Evolutionary conservation across 345 rosid genomes (phyloP), one percentile per base, ranked within the genome.

Genomic region (Luvunga scandens): DNA sequence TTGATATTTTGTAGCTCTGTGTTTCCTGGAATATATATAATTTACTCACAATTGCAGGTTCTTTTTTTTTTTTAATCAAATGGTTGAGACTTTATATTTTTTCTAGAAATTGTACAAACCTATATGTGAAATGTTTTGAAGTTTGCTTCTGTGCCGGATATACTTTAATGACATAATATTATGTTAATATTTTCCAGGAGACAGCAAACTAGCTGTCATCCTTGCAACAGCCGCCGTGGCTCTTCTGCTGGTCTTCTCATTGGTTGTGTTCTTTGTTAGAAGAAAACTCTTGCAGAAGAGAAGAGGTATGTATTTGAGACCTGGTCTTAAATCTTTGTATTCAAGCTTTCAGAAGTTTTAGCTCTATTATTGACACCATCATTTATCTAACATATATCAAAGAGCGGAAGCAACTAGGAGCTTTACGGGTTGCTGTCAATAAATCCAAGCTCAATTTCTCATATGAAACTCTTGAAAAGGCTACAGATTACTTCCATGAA

Each of bases 401-500:
- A 93, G 98, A 87, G 86, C 84, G 89, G 85, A 88, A 79, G 86
- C 94, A 84, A 64, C 81, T 95, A 65, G 94, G 97, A 72, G 86
- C 89, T 25, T 31, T 95, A 53, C 81, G 77, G 28, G 80, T 66
- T 70, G 72, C 82, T n/a, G 87, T 92, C 45, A 89, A 89, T 78
- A 89, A 88, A 76, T 92, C 98, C 76, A 88, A 87, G 85, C 89
- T 92, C 59, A 89, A 90, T 75, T 89, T 90, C 87, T 87, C 92
- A 9, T 93, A 91, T 59, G 96, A 91, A 84, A 76, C 88, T 72
- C 97, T 95, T 24, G 99, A 95, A 75, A 91, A 59, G 76, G 97
- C 98, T 4, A 88, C 98, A 0, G 75, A 86, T 88, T 95, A 93
- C 88, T 95, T 95, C 68, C 81, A 84, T 80, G 77, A 66, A 61